Base-by-base conservation (phyloP, 2,329 filamentous ascomycete genomes). In the Tolypocladium nubicola region DNA sequence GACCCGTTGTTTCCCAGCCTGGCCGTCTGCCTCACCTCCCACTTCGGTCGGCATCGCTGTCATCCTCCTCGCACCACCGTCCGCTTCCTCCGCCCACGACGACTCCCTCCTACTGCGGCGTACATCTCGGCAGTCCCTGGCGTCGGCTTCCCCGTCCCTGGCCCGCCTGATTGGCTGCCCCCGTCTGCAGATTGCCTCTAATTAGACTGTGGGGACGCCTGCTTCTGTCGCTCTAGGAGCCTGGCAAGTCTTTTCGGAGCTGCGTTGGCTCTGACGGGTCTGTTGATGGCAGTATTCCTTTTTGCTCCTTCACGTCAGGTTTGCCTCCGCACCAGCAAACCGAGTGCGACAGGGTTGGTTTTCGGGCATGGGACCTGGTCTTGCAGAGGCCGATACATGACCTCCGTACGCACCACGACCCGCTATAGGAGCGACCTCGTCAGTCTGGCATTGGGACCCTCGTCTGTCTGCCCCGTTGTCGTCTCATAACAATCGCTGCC, bases 111-210 rank as follows among this genome's bases (percentile, higher is more conserved):
- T 5, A 3, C 26, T 30, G 45, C 26, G 23, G 16, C 13, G 45
- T 10, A n/a, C 14, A 4, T 14, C 16, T 35, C 47, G 47, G 47
- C 47, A 50, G 16, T 50, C 47, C 38, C 39, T 53, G 23, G 35
- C 45, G 21, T 37, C 21, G 19, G 16, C 26, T 47, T n/a, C 45
- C 41, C 14, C 47, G 26, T 54, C 59, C 59, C 60, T 56, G 61
- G 56, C 57, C 53, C 57, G 58, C 60, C 54, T 62, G 61, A 64
- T 65, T 61, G 63, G 61, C 61, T 61, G 60, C 56, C 55, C 52
- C 60, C 63, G 62, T 62, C 54, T 60, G 58, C 58, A 62, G 59
- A 61, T 61, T 61, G 56, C 62, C 56, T 56, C 58, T 63, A 61
- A 65, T 62, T 64, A 59, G 57, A 56, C 49, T 55, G 63, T 63